Percentiles rank a stretch among this genome's conserved stretches.
Evolutionary conservation across 495 filamentous ascomycete species (phyloP).

Genomic region (Aeminium ludgeri): DNA sequence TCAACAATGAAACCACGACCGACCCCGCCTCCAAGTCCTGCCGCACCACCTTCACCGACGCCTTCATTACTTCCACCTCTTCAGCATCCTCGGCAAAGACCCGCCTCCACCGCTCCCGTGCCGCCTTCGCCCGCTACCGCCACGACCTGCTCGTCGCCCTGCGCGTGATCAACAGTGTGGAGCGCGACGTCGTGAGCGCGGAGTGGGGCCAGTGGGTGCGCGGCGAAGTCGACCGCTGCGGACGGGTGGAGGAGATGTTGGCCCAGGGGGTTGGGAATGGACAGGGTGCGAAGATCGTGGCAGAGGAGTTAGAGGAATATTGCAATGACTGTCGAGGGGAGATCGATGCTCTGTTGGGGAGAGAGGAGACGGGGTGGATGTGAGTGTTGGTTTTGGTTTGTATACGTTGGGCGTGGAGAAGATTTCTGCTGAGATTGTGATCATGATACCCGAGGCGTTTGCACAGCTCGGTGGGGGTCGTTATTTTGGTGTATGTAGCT

Average conservation of each 20-base stretch:
- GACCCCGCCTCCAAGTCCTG: constrained; percentile 18
- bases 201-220: constrained; percentile 87
- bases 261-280: neutral
- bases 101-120: constrained; percentile 57
- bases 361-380: no score
- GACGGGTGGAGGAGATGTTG: constrained; percentile 39
- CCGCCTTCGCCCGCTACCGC: constrained; percentile 68
- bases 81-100: constrained; percentile 31
- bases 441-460: no score
- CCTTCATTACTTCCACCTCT: constrained; percentile 7
- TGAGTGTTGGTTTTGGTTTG: no score
- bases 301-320: no score
- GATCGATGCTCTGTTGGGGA: no score
- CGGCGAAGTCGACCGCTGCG: constrained; percentile 53
- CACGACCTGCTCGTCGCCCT: constrained; percentile 85
- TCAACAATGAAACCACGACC: neutral
- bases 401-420: neutral
- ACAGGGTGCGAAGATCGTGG: no score
- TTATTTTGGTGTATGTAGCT: no score
- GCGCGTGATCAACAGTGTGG: constrained; percentile 75
- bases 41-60: constrained; percentile 12
- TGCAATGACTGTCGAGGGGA: no score
- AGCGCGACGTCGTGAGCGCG: constrained; percentile 61
- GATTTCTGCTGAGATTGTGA: no score
- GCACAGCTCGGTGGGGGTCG: no score